A percentile compares a stretch with the other conserved stretches of the same genome.
These are phyloP conservation scores for Fusarium setosum DNA, from an alignment of 2,329 filamentous ascomycete species.

Conservation along the genomic window DNA sequence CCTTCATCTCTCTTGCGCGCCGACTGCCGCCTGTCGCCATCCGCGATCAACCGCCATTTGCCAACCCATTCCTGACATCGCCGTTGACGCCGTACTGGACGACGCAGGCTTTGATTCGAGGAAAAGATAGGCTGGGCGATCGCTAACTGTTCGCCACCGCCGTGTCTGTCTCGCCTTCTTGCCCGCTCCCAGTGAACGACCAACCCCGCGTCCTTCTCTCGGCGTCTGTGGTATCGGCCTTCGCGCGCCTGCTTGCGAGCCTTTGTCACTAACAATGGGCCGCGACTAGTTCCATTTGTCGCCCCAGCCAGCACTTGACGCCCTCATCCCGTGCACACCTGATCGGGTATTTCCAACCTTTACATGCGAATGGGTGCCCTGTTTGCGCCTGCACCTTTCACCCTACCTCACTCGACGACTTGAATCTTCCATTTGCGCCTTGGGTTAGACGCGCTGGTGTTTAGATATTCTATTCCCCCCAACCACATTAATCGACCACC, in stretches of 20 bases:
- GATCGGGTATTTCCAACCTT: constrained; percentile 8
- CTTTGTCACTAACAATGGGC: constrained; percentile 49
- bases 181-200: constrained; percentile 32
- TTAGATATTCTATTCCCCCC: constrained; percentile 48
- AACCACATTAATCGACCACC: constrained; percentile 41
- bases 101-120: constrained; percentile 25
- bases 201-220: constrained; percentile 41
- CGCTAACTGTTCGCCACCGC: constrained; percentile 35
- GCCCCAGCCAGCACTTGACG: constrained; percentile 36
- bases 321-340: constrained; percentile 26
- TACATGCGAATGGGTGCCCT: constrained; percentile 43
- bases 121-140: constrained; percentile 25
- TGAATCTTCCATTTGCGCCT: constrained; percentile 46
- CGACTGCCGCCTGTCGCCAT: constrained; percentile 14
- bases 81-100: constrained; percentile 18
- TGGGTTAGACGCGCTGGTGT: constrained; percentile 54
- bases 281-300: constrained; percentile 46
- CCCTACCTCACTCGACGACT: constrained; percentile 34
- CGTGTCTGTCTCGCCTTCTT: constrained; percentile 22
- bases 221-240: constrained; percentile 35
- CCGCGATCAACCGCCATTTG: constrained; percentile 23
- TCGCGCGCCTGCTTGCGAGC: constrained; percentile 43
- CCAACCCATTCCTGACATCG: constrained; percentile 5
- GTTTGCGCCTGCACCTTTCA: constrained; percentile 27
- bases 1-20: constrained; percentile 17